phyloP scores from a whole-genome alignment of 352 stramenopile genomes.

The Thraustotheca clavata region DNA sequence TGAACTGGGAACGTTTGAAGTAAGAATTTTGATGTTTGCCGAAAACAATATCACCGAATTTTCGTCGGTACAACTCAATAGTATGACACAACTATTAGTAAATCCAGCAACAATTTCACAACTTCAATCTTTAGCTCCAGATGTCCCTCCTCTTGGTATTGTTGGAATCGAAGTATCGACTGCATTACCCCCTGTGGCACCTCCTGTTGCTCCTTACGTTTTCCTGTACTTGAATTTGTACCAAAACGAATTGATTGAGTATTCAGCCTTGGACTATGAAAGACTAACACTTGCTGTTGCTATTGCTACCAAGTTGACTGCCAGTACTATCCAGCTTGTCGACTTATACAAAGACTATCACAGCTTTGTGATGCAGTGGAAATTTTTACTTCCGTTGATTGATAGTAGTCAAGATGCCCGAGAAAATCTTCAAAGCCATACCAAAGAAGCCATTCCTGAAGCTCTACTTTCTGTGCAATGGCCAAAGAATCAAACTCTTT shows the following conservation, averaged over 20 bases:
- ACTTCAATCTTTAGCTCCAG: not conserved
- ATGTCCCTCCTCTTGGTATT: not conserved
- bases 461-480: not conserved
- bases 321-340: not conserved
- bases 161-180: not conserved
- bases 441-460: not conserved
- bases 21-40: not conserved
- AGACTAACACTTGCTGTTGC: not conserved
- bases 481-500: not conserved
- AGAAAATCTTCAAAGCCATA: not conserved
- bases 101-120: not conserved
- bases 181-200: not conserved
- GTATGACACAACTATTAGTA: not conserved
- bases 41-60: not conserved
- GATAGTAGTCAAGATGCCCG: not conserved
- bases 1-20: not conserved
- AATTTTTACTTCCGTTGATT: not conserved
- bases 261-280: slow-evolving; percentile 1
- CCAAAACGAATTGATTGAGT: not conserved
- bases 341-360: not conserved
- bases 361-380: not conserved
- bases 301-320: not conserved
- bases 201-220: not conserved
- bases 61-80: not conserved
- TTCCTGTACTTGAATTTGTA: slow-evolving; percentile 9